Evolutionary conservation across 345 rosid genomes (phyloP).

Genomic region (Sonneratia caseolaris): DNA sequence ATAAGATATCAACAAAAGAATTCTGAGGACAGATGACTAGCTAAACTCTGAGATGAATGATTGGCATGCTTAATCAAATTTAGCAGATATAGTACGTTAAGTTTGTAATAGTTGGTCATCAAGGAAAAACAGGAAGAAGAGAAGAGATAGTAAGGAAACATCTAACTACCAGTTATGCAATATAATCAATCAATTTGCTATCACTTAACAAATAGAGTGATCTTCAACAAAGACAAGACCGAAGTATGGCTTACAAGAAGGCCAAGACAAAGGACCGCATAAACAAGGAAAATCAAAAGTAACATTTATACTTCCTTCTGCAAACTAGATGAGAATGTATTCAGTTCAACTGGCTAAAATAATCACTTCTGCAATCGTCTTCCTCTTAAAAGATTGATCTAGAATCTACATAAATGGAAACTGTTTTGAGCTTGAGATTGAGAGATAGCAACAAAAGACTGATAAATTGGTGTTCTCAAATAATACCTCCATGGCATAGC

Average conservation of each 20-base stretch:
- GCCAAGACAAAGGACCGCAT: neutral
- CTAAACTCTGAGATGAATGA: neutral
- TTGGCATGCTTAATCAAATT: neutral
- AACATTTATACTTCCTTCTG: neutral
- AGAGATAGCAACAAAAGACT: neutral
- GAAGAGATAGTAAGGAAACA: no score
- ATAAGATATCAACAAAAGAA: neutral
- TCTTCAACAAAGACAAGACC: no score
- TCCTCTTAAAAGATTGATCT: neutral
- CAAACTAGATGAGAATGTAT: neutral
- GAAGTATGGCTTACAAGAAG: no score
- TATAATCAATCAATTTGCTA: no score
- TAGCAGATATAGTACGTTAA: neutral
- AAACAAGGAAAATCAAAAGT: neutral
- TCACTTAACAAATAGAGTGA: no score
- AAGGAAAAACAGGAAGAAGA: neutral
- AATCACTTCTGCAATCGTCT: neutral
- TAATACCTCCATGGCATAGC: conserved; percentile 85
- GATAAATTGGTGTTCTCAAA: neutral
- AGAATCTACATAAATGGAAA: neutral
- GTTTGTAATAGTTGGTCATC: neutral
- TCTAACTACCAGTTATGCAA: no score
- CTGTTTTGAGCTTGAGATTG: neutral
- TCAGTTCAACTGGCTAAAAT: neutral
- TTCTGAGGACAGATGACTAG: neutral